phyloP scores from a whole-genome alignment of 78 protist genomes.

The Tieghemostelium lacteum region DNA sequence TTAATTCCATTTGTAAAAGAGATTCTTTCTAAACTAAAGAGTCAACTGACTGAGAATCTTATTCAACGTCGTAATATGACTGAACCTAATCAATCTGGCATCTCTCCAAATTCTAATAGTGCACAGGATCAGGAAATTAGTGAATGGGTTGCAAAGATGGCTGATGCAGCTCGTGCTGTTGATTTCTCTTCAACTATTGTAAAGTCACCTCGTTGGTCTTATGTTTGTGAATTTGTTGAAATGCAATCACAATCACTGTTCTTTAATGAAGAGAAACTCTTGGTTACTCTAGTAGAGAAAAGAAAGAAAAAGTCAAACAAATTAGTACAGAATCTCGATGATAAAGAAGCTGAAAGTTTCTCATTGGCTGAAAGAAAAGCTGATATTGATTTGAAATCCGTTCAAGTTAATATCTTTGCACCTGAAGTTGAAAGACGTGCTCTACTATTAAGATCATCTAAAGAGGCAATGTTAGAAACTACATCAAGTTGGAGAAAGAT shows the following conservation, averaged over 20 bases:
- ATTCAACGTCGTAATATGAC: too few species aligned
- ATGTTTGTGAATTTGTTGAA: conserved; percentile 34
- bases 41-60: conserved; percentile 7
- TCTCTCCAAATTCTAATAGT: background rate
- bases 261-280: conserved; percentile 9
- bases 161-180: conserved; percentile 23
- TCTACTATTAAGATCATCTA: background rate
- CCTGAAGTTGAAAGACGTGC: conserved; percentile 42
- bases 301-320: conserved; percentile 39
- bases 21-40: conserved; percentile 18
- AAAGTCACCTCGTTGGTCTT: conserved; percentile 38
- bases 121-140: background rate
- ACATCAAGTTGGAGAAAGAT: conserved; percentile 26
- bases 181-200: conserved; percentile 43
- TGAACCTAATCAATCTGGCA: background rate
- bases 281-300: background rate
- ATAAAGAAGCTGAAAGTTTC: conserved; percentile 57
- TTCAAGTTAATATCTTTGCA: background rate
- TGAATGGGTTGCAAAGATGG: conserved; percentile 56
- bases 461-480: conserved; percentile 1
- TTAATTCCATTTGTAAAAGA: conserved; percentile 51
- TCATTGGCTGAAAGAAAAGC: conserved; percentile 45
- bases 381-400: conserved; percentile 20
- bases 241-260: background rate
- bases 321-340: conserved; percentile 10